A percentile compares a stretch with the other conserved stretches of the same genome.
phyloP scores from a whole-genome alignment of 2,329 filamentous ascomycete genomes.

The Sordariomycetes sp. region DNA sequence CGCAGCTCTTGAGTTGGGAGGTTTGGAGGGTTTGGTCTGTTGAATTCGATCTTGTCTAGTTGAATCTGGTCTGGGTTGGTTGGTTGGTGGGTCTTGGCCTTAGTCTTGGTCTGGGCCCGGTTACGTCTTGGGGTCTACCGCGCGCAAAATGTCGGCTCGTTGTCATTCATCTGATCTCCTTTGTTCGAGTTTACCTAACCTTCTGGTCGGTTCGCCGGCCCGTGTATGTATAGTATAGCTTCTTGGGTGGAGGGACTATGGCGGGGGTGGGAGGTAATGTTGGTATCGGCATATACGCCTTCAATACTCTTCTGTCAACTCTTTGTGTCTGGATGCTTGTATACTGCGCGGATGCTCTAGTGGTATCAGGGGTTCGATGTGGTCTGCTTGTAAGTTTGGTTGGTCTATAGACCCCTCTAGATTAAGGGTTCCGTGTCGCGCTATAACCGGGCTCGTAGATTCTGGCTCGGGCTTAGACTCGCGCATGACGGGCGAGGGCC shows the following conservation, averaged over 20 bases:
- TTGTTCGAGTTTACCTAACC: neutral
- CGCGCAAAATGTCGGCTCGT: neutral
- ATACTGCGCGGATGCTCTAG: too few species aligned
- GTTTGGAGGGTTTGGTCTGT: too few species aligned
- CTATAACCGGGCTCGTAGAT: too few species aligned
- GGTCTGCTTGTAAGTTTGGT: too few species aligned
- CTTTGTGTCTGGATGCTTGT: neutral
- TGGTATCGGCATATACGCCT: neutral
- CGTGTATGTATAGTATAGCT: neutral
- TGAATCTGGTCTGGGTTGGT: too few species aligned
- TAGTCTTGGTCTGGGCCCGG: neutral
- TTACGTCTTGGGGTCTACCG: too few species aligned
- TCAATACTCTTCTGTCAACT: neutral
- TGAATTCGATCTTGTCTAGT: too few species aligned
- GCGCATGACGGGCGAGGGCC: too few species aligned
- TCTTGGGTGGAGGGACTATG: neutral
- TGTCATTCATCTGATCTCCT: neutral
- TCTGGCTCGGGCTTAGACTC: too few species aligned
- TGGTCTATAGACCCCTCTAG: too few species aligned
- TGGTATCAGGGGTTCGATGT: too few species aligned
- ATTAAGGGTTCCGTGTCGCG: too few species aligned
- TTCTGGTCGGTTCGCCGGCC: neutral
- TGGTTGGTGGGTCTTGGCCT: neutral
- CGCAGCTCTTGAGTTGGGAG: neutral
- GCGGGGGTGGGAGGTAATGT: neutral